These are phyloP conservation scores for Cylindrotheca closterium DNA, from an alignment of 108 stramenopile species.

Conservation along the genomic window DNA sequence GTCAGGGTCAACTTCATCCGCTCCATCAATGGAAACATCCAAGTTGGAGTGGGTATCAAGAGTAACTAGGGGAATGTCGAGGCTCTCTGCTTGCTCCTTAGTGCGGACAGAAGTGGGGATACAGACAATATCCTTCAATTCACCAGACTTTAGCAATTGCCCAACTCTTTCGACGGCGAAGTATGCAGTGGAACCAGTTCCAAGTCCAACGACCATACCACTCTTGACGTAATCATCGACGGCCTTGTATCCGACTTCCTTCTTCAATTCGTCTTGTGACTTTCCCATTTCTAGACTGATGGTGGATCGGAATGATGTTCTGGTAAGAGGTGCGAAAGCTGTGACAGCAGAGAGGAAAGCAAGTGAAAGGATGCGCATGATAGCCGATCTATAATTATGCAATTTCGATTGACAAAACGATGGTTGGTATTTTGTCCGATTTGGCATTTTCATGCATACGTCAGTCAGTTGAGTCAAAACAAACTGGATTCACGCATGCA, in stretches of 20 bases:
- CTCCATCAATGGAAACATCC: constrained; percentile 99
- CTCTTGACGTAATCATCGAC: constrained; percentile 90
- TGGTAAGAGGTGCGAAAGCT: constrained; percentile 12
- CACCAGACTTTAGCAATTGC: constrained; percentile 81
- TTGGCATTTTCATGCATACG: no score
- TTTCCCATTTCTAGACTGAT: constrained; percentile 13
- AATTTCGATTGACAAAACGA: no score
- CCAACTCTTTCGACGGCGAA: constrained; percentile 99
- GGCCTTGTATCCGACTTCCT: constrained; percentile 89
- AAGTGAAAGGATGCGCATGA: constrained; percentile 37
- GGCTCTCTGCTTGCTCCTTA: constrained; percentile 92
- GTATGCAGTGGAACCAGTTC: constrained; percentile 98
- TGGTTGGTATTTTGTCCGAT: no score
- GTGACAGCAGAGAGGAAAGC: constrained; percentile 27
- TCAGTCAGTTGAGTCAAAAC: no score
- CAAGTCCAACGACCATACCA: constrained; percentile 99
- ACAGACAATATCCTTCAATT: constrained; percentile 92
- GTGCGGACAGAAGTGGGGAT: constrained; percentile 98
- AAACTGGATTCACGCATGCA: no score
- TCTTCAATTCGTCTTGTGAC: constrained; percentile 90
- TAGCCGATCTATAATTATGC: no score
- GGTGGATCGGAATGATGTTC: constrained; percentile 11
- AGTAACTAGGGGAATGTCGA: constrained; percentile 94
- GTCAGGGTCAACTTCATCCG: constrained; percentile 95
- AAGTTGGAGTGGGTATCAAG: constrained; percentile 93